Evolutionary conservation across 805 yeast species (phyloP).

Genomic region (Wickerhamomyces ciferrii): DNA sequence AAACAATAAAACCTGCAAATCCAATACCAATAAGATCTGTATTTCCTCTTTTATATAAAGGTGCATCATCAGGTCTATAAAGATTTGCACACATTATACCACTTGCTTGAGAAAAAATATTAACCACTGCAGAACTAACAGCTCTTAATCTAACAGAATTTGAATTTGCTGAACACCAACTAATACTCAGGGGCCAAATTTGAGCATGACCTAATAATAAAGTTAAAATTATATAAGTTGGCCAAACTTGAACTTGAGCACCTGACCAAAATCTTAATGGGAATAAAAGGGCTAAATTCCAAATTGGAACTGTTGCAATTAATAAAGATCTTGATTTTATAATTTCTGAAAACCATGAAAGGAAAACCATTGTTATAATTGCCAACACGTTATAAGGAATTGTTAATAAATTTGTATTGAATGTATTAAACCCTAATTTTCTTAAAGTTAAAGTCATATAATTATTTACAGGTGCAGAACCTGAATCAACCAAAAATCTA

Average conservation of each 20-base stretch:
- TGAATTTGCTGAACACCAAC: conserved; percentile 54
- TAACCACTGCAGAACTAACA: conserved; percentile 57
- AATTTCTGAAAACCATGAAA: conserved; percentile 32
- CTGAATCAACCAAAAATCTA: conserved; percentile 37
- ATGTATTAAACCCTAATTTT: conserved; percentile 43
- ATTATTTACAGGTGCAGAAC: conserved; percentile 23
- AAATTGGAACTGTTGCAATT: conserved; percentile 22
- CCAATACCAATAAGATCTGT: conserved; percentile 29
- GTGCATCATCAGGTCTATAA: conserved; percentile 50
- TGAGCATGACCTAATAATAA: not conserved
- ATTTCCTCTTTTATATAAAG: conserved; percentile 55
- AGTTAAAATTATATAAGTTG: conserved; percentile 28
- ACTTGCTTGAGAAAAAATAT: conserved; percentile 57
- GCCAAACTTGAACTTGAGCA: conserved; percentile 17
- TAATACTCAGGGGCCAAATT: not conserved
- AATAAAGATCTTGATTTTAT: conserved; percentile 25
- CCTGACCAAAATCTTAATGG: conserved; percentile 33
- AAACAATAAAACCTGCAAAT: conserved; percentile 24
- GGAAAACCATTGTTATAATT: conserved; percentile 26
- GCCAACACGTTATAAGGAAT: conserved; percentile 41
- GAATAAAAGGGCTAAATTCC: conserved; percentile 27
- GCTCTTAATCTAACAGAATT: conserved; percentile 54
- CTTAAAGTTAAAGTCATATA: conserved; percentile 45
- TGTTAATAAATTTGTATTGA: conserved; percentile 41
- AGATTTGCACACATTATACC: conserved; percentile 49